Percentiles rank a stretch among this genome's conserved stretches.
Evolutionary conservation across 331 rosid genomes (phyloP).

Genomic region (Pyracantha coccinea): DNA sequence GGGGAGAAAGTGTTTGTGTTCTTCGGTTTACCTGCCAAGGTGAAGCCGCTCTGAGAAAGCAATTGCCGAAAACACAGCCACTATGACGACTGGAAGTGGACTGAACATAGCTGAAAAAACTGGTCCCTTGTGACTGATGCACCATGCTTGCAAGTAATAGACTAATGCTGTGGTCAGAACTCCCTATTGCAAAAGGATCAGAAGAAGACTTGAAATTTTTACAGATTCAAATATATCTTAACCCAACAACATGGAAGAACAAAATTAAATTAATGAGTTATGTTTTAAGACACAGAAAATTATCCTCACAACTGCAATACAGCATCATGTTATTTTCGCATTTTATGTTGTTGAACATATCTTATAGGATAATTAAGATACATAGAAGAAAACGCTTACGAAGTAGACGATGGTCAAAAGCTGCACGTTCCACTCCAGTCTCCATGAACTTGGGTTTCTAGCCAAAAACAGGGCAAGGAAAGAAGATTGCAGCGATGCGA

Average conservation of each 20-base stretch:
- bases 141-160: conserved; percentile 31
- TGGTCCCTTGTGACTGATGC: conserved; percentile 30
- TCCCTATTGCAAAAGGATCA: conserved; percentile 15
- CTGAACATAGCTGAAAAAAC: conserved; percentile 30
- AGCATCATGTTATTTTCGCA: background rate
- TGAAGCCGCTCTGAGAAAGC: conserved; percentile 25
- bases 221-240: background rate
- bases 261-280: too few relatives aligned
- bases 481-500: conserved; percentile 28
- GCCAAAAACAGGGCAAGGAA: conserved; percentile 23
- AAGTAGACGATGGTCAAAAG: conserved; percentile 25
- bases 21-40: conserved; percentile 19
- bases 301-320: too few relatives aligned
- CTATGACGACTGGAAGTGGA: conserved; percentile 17
- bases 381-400: conserved; percentile 10
- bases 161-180: conserved; percentile 13
- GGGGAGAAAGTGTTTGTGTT: background rate
- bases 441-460: conserved; percentile 18
- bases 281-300: too few relatives aligned
- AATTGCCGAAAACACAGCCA: conserved; percentile 24
- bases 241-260: background rate
- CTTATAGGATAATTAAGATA: background rate
- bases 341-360: background rate
- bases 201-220: background rate
- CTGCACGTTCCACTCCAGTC: conserved; percentile 30